These are phyloP conservation scores for Phaeosphaeria sp. DNA, from an alignment of 2,329 filamentous ascomycete species.

Conservation along the genomic window DNA sequence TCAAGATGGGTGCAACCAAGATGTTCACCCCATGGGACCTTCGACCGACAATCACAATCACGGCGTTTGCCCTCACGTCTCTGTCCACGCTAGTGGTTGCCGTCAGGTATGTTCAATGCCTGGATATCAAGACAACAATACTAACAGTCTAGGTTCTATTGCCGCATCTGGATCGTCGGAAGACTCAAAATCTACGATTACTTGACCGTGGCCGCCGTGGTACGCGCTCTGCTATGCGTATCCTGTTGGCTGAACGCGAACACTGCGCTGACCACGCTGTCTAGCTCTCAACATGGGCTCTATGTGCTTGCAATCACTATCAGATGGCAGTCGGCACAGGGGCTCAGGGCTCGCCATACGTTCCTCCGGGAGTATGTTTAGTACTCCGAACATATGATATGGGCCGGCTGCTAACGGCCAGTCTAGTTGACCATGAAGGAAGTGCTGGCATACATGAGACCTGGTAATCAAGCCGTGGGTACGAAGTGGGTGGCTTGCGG, in stretches of 20 bases:
- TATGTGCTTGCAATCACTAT: slow-evolving; percentile 36
- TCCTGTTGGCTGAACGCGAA: neutral
- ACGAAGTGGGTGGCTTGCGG: too few species aligned
- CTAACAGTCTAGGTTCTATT: slow-evolving; percentile 26
- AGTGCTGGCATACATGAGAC: neutral
- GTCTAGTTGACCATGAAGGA: slow-evolving; percentile 6
- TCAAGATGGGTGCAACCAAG: slow-evolving; percentile 13
- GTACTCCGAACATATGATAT: neutral
- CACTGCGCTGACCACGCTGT: neutral
- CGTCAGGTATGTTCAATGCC: slow-evolving; percentile 12
- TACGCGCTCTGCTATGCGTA: slow-evolving; percentile 8
- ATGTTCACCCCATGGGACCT: slow-evolving; percentile 28
- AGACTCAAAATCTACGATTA: slow-evolving; percentile 34
- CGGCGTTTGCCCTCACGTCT: slow-evolving; percentile 27
- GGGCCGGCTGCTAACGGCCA: neutral
- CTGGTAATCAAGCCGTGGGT: neutral
- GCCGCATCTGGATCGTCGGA: slow-evolving; percentile 31
- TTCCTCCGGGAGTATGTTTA: neutral
- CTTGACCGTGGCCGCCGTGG: slow-evolving; percentile 27
- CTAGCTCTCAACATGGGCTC: slow-evolving; percentile 35
- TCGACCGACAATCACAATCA: slow-evolving; percentile 26
- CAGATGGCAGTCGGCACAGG: slow-evolving; percentile 33
- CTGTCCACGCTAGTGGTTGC: slow-evolving; percentile 29
- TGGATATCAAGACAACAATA: neutral
- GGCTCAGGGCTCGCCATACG: neutral